phyloP scores from a whole-genome alignment of 139 green algal genomes.

The Gonium pectorale region DNA sequence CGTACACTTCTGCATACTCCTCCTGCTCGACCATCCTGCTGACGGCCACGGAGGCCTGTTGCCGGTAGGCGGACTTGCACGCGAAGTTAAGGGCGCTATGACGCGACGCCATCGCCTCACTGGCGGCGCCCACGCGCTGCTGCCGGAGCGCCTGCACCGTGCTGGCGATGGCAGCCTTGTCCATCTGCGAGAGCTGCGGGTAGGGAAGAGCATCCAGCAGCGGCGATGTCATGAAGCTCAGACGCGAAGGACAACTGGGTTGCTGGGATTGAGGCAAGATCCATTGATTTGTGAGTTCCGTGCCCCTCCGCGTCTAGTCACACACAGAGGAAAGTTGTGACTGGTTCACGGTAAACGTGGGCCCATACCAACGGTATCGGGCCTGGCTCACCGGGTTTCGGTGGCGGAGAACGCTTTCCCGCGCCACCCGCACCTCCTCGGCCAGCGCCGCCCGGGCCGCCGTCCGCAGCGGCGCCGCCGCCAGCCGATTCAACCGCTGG shows the following conservation, averaged over 20 bases:
- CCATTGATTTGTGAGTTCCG: not conserved
- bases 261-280: not conserved
- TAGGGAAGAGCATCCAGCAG: not conserved
- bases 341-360: not conserved
- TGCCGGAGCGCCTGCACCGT: slow-evolving; percentile 13
- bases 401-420: not conserved
- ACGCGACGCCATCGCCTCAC: too few species aligned
- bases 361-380: not conserved
- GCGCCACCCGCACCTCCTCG: not conserved
- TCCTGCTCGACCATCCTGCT: too few species aligned
- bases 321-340: too few species aligned
- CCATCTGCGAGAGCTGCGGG: not conserved
- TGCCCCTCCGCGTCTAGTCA: not conserved
- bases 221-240: too few species aligned
- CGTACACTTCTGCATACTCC: too few species aligned
- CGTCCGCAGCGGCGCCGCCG: not conserved
- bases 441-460: not conserved
- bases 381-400: not conserved
- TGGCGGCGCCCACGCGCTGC: not conserved
- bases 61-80: too few species aligned
- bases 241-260: not conserved
- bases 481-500: not conserved
- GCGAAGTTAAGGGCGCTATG: too few species aligned
- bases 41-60: too few species aligned
- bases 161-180: not conserved